Evolutionary conservation across 176 grass and related monocot genomes (phyloP).

Genomic region (Musa acuminata): DNA sequence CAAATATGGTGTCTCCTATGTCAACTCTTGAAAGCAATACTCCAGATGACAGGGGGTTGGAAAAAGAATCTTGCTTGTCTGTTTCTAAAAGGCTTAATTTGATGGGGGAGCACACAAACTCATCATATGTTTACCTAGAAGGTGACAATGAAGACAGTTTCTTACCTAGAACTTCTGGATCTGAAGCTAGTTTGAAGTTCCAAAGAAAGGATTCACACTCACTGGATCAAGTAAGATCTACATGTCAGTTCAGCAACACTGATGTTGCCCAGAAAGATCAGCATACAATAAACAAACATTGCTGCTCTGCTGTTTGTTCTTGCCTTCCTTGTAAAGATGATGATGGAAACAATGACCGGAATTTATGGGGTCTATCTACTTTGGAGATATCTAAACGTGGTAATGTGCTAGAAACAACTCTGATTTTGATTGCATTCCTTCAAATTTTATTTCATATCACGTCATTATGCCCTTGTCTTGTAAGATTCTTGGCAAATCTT

Average conservation of each 20-base stretch:
- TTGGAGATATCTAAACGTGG: constrained; percentile 13
- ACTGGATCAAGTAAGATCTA: neutral
- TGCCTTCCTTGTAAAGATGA: constrained; percentile 13
- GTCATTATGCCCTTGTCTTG: neutral
- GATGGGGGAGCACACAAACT: constrained; percentile 27
- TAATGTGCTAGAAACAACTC: constrained; percentile 2
- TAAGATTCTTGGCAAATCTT: neutral
- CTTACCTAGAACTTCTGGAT: constrained; percentile 44
- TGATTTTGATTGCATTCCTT: neutral
- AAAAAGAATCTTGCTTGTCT: neutral
- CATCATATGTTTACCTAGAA: constrained; percentile 35
- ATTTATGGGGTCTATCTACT: neutral
- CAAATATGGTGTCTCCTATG: constrained; percentile 37
- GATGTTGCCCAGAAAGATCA: constrained; percentile 15
- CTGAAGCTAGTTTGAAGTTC: constrained; percentile 22
- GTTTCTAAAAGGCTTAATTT: neutral
- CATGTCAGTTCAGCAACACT: constrained; percentile 2
- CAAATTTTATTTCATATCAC: neutral
- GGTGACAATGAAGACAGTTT: constrained; percentile 26
- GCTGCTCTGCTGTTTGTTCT: constrained; percentile 18
- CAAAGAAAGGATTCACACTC: constrained; percentile 9
- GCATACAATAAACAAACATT: constrained; percentile 2
- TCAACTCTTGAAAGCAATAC: constrained; percentile 20
- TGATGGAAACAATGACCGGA: constrained; percentile 5
- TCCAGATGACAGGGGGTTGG: neutral